phyloP scores from a whole-genome alignment of 2,329 filamentous ascomycete genomes.

The Colletotrichum sp. region DNA sequence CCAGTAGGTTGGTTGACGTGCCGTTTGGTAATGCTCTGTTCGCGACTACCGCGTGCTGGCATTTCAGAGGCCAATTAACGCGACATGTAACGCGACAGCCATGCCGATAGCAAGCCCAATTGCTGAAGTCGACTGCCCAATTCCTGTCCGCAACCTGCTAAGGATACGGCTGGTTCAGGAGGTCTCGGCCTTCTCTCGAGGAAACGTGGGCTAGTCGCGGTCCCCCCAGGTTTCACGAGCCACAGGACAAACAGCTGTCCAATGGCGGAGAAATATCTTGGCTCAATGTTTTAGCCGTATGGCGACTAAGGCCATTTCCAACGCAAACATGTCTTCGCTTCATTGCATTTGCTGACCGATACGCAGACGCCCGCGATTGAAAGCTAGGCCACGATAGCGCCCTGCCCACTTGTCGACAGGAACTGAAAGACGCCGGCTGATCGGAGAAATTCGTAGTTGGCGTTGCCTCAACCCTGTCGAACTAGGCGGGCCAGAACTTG shows the following conservation, averaged over 20 bases:
- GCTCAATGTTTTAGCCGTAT: neutral
- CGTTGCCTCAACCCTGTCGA: neutral
- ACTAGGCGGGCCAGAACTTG: neutral
- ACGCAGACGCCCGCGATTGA: neutral
- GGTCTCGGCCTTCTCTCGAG: neutral
- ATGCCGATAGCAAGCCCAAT: neutral
- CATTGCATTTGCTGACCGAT: neutral
- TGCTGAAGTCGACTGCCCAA: neutral
- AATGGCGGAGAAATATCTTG: neutral
- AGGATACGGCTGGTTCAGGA: neutral
- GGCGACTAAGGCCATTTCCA: neutral
- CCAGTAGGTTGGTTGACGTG: neutral
- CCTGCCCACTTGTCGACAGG: neutral
- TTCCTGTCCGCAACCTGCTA: neutral
- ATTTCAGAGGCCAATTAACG: neutral
- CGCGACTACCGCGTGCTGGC: neutral
- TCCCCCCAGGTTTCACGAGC: neutral
- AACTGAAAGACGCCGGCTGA: neutral
- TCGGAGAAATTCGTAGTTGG: neutral
- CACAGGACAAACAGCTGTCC: neutral
- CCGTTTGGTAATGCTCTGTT: neutral
- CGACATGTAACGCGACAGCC: neutral
- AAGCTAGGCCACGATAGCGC: neutral
- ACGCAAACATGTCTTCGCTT: neutral
- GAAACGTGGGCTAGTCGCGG: neutral